Conservation (phyloP, 2,329 filamentous ascomycete genomes). For the Nannizziopsis barbatae region DNA sequence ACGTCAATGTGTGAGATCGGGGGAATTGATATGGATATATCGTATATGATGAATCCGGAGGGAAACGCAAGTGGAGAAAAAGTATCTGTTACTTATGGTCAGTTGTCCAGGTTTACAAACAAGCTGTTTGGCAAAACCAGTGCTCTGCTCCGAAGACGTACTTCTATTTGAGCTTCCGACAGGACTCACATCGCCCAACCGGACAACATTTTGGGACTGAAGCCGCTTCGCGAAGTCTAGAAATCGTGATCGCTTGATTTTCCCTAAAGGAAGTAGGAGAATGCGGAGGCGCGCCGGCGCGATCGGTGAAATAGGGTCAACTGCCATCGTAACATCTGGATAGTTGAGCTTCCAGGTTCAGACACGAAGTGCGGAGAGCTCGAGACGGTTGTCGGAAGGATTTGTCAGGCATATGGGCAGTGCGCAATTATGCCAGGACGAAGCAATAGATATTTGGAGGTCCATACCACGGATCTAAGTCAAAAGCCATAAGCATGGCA, state of each 20-base stretch:
- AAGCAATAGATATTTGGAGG: too few relatives aligned
- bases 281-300: conserved; percentile 84
- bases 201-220: conserved; percentile 66
- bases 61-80: conserved; percentile 87
- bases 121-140: conserved; percentile 7
- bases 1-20: conserved; percentile 68
- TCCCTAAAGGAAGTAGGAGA: conserved; percentile 74
- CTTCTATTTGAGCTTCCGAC: conserved; percentile 78
- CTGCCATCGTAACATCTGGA: conserved; percentile 52
- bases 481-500: too few relatives aligned
- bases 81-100: conserved; percentile 54
- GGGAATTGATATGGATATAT: conserved; percentile 68
- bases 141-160: conserved; percentile 35
- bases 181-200: conserved; percentile 73
- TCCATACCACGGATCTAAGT: too few relatives aligned
- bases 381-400: too few relatives aligned
- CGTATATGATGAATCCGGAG: conserved; percentile 74
- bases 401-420: too few relatives aligned
- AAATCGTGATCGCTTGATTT: conserved; percentile 73
- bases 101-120: neutral
- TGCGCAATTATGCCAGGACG: too few relatives aligned
- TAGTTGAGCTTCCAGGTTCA: neutral
- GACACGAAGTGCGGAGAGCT: neutral
- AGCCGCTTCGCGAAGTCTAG: conserved; percentile 65
- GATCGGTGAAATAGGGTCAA: conserved; percentile 81